phyloP scores from a whole-genome alignment of 768 basidiomycete genomes.

The Kwoniella sp. region DNA sequence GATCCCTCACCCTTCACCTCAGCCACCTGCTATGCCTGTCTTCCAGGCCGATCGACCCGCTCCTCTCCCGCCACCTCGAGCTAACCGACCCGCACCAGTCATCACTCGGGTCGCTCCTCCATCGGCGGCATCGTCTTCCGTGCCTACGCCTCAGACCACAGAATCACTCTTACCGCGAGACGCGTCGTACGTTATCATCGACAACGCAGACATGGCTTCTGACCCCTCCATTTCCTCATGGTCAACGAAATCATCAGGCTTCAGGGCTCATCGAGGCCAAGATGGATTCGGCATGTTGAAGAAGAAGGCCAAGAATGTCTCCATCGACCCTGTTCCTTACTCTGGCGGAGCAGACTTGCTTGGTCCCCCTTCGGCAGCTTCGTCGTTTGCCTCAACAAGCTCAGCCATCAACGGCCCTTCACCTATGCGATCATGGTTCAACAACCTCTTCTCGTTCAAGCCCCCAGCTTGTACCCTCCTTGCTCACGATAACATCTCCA shows the following conservation, averaged over 20 bases:
- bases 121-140: neutral
- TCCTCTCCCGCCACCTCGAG: conserved; percentile 34
- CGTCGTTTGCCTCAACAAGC: conserved; percentile 21
- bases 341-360: conserved; percentile 29
- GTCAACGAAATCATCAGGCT: conserved; percentile 29
- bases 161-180: conserved; percentile 39
- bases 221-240: conserved; percentile 39
- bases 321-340: conserved; percentile 45
- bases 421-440: conserved; percentile 77
- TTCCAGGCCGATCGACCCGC: conserved; percentile 32
- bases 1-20: conserved; percentile 10
- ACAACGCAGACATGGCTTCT: conserved; percentile 32
- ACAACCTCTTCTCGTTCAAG: conserved; percentile 83
- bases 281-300: conserved; percentile 51
- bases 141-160: conserved; percentile 5
- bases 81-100: conserved; percentile 27
- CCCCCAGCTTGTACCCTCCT: conserved; percentile 59
- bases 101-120: conserved; percentile 13
- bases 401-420: conserved; percentile 31
- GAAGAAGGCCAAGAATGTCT: conserved; percentile 44
- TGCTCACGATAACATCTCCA: conserved; percentile 59
- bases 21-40: conserved; percentile 11
- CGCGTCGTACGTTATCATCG: conserved; percentile 51
- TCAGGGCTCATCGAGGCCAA: conserved; percentile 37
- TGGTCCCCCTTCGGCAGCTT: conserved; percentile 22